Percentiles rank a stretch among this genome's conserved stretches.
Conservation (phyloP, 139 green algal genomes). For the Micractinium conductrix region DNA sequence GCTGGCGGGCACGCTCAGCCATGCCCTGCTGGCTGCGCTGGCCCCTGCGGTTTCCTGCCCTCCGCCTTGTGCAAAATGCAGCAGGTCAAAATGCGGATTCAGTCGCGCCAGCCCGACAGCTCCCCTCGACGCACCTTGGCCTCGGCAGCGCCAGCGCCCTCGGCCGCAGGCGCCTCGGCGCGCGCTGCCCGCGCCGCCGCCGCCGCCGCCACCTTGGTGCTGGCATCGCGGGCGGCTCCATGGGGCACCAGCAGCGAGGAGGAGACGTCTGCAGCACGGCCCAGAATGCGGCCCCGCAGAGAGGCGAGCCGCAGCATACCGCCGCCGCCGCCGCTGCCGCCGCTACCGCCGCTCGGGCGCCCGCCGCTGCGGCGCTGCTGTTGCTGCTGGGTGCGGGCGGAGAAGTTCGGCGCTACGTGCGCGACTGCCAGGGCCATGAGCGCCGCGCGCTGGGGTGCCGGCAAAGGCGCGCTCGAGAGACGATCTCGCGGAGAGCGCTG, state of each 20-base stretch:
- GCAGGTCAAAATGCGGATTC: too few species aligned
- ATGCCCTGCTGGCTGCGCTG: too few species aligned
- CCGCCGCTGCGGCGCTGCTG: neutral
- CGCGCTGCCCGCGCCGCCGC: conserved; percentile 8
- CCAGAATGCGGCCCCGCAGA: conserved; percentile 6
- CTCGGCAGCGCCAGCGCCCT: neutral
- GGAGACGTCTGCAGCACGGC: conserved; percentile 9
- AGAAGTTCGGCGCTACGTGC: neutral
- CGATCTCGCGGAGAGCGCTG: too few species aligned
- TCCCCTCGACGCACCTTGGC: neutral
- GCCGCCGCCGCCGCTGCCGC: neutral
- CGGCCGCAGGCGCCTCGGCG: neutral
- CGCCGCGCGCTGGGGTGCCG: too few species aligned
- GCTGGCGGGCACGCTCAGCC: too few species aligned
- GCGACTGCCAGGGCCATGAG: conserved; percentile 4
- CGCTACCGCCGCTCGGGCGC: neutral
- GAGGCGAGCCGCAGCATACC: neutral
- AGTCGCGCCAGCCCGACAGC: neutral
- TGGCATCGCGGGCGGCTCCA: neutral
- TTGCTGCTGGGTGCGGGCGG: neutral
- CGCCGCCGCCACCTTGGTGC: neutral
- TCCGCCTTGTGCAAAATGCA: too few species aligned
- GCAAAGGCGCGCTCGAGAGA: too few species aligned
- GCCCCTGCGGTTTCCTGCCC: too few species aligned
- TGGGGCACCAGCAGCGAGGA: neutral